These are phyloP conservation scores for Marasmius tenuissimus DNA, from an alignment of 1,284 basidiomycete genomes.

Conservation along the genomic window DNA sequence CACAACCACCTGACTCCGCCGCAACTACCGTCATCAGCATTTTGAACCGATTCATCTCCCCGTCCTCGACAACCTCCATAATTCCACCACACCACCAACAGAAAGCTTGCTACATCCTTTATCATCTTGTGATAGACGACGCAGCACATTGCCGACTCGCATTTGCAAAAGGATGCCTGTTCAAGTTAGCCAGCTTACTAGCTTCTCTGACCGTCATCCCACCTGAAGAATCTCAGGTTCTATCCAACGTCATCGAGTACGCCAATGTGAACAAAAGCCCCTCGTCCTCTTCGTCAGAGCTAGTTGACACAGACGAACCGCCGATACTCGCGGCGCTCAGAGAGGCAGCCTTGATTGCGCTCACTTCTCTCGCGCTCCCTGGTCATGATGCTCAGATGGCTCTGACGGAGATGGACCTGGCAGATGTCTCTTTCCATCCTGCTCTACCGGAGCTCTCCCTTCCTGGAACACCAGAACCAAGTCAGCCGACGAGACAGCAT, in stretches of 20 bases:
- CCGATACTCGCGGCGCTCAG: conserved; percentile 57
- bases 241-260: background rate
- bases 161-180: conserved; percentile 59
- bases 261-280: conserved; percentile 14
- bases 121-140: conserved; percentile 72
- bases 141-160: conserved; percentile 63
- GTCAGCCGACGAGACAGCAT: conserved; percentile 14
- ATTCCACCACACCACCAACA: conserved; percentile 39
- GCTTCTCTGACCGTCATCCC: conserved; percentile 24
- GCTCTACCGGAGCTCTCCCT: background rate
- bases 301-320: conserved; percentile 56
- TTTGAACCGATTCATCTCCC: conserved; percentile 55
- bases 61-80: conserved; percentile 20
- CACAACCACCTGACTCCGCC: conserved; percentile 20
- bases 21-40: conserved; percentile 61
- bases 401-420: conserved; percentile 47
- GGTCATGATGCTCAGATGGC: conserved; percentile 69
- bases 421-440: conserved; percentile 41
- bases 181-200: conserved; percentile 48
- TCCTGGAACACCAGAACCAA: conserved; percentile 1
- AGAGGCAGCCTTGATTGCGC: conserved; percentile 72
- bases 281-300: conserved; percentile 15
- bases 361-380: conserved; percentile 70
- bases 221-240: background rate
- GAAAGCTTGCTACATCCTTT: conserved; percentile 71